Evolutionary conservation across 1,284 basidiomycete species (phyloP).

Genomic region (Erythrobasidium hasegawianum): DNA sequence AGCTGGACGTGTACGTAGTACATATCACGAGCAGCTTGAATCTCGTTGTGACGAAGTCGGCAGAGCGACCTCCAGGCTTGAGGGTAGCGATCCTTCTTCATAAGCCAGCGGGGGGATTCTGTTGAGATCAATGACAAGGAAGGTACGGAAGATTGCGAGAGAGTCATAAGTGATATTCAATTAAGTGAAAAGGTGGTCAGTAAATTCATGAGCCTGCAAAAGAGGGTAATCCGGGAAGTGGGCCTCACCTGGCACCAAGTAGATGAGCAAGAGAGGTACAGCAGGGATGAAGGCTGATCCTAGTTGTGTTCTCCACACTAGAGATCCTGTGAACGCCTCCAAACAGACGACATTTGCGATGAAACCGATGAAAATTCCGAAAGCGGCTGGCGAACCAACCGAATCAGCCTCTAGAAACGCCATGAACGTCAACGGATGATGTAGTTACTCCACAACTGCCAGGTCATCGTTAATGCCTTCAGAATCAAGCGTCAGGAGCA

Average conservation of each 20-base stretch:
- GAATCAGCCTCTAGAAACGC: too few species aligned
- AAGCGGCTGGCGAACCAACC: conserved; percentile 49
- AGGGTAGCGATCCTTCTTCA: conserved; percentile 62
- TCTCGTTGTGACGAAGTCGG: conserved; percentile 60
- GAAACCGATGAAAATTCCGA: conserved; percentile 52
- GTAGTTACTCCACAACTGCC: conserved; percentile 48
- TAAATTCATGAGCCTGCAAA: too few species aligned
- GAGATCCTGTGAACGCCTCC: neutral
- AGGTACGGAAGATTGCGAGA: neutral
- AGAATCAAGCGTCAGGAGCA: neutral
- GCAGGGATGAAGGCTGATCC: conserved; percentile 53
- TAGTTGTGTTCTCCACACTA: conserved; percentile 52
- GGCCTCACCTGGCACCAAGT: conserved; percentile 4
- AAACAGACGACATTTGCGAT: conserved; percentile 1
- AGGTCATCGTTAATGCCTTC: conserved; percentile 53
- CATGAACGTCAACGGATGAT: neutral
- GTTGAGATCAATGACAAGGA: neutral
- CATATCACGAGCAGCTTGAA: conserved; percentile 68
- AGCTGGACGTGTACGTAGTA: conserved; percentile 62
- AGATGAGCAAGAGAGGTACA: conserved; percentile 45
- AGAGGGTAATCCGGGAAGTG: too few species aligned
- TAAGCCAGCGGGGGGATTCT: conserved; percentile 58
- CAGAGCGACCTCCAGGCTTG: conserved; percentile 63
- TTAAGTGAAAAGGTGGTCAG: too few species aligned
- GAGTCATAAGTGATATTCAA: too few species aligned